These are phyloP conservation scores for Tremellales sp. DNA, from an alignment of 1,284 basidiomycete species.

Conservation along the genomic window DNA sequence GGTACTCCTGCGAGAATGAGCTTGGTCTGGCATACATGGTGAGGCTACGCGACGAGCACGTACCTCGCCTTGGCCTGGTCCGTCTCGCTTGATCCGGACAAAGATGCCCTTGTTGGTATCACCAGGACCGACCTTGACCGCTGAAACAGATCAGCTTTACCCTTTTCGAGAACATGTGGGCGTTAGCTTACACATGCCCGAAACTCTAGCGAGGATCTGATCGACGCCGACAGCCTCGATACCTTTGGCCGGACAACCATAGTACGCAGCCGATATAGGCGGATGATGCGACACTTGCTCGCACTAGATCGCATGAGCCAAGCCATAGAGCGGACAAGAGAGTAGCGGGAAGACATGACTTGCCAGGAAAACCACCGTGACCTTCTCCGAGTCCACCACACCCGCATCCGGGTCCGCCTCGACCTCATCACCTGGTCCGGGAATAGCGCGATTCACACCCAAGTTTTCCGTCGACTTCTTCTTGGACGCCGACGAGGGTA, in stretches of 20 bases:
- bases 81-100: slow-evolving; percentile 64
- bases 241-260: slow-evolving; percentile 68
- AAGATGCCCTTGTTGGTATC: slow-evolving; percentile 84
- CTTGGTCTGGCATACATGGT: background rate
- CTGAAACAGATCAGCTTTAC: slow-evolving; percentile 18
- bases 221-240: slow-evolving; percentile 71
- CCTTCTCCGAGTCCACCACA: slow-evolving; percentile 49
- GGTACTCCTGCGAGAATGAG: slow-evolving; percentile 55
- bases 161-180: slow-evolving; percentile 1
- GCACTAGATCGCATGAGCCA: slow-evolving; percentile 48
- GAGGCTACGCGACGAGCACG: background rate
- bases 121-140: slow-evolving; percentile 77
- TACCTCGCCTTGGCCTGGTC: slow-evolving; percentile 69
- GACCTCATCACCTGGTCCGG: slow-evolving; percentile 44
- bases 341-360: slow-evolving; percentile 19
- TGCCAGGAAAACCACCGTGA: slow-evolving; percentile 64
- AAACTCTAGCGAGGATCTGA: slow-evolving; percentile 87
- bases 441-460: slow-evolving; percentile 23
- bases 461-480: slow-evolving; percentile 9
- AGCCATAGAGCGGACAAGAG: too few species aligned
- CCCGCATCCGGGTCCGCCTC: slow-evolving; percentile 47
- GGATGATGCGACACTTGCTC: slow-evolving; percentile 96
- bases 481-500: background rate
- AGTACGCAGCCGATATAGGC: slow-evolving; percentile 83
- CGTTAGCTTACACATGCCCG: slow-evolving; percentile 61